Evolutionary conservation across 2,329 filamentous ascomycete genomes (phyloP).

Genomic region (Verticillium zaregamsianum): DNA sequence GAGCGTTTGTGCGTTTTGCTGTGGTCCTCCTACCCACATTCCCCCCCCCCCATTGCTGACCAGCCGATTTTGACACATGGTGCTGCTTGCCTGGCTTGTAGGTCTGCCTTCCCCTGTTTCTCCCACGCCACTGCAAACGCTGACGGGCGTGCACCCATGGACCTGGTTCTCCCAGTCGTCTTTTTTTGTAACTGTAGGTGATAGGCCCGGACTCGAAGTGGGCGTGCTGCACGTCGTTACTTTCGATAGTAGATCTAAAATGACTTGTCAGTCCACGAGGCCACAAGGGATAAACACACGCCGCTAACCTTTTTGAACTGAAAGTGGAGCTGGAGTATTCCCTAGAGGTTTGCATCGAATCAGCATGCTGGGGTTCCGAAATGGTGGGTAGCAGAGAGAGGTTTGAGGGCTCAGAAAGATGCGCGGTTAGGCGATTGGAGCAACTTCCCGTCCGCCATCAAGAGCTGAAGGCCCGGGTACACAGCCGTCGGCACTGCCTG

Average conservation of each 20-base stretch:
- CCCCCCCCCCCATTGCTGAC: too few species aligned
- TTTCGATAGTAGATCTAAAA: constrained; percentile 54
- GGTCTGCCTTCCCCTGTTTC: not conserved
- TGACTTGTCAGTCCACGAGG: constrained; percentile 14
- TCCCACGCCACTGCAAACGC: not conserved
- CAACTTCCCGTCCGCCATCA: not conserved
- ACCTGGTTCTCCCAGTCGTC: not conserved
- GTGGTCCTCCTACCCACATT: too few species aligned
- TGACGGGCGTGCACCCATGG: not conserved
- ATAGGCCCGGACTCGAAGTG: not conserved
- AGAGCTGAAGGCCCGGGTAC: not conserved
- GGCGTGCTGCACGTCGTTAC: constrained; percentile 22
- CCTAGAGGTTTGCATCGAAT: constrained; percentile 43
- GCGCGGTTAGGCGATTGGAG: constrained; percentile 1
- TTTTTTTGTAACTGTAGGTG: not conserved
- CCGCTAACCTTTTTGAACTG: constrained; percentile 89
- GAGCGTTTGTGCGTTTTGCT: too few species aligned
- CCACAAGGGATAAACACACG: constrained; percentile 2
- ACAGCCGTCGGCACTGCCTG: not conserved
- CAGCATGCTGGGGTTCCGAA: not conserved
- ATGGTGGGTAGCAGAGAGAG: constrained; percentile 5
- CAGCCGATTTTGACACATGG: not conserved
- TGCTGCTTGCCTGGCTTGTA: not conserved
- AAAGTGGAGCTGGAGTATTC: constrained; percentile 93
- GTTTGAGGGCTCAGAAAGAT: constrained; percentile 21